These are phyloP conservation scores for Aspergillus heteromorphus DNA, from an alignment of 495 filamentous ascomycete genomes.

Conservation along the genomic window DNA sequence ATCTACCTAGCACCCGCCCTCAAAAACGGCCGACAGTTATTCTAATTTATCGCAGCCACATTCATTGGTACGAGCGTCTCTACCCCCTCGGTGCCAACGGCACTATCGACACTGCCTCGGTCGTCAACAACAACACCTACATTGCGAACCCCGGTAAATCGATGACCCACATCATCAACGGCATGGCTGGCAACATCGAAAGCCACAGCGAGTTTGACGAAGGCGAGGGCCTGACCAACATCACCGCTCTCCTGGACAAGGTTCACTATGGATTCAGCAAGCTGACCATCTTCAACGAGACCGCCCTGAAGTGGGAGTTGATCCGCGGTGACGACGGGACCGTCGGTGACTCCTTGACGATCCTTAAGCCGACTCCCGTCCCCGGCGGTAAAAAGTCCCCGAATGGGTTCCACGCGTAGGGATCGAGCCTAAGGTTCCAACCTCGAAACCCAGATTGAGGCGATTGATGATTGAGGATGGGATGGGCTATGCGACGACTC, in stretches of 20 bases:
- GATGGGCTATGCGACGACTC: too few species aligned
- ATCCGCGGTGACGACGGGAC: slow-evolving; percentile 39
- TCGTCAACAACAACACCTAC: slow-evolving; percentile 39
- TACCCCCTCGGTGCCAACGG: slow-evolving; percentile 29
- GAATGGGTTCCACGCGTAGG: too few species aligned
- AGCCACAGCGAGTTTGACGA: slow-evolving; percentile 33
- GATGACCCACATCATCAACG: slow-evolving; percentile 47
- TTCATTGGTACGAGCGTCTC: slow-evolving; percentile 51
- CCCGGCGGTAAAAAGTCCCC: too few species aligned
- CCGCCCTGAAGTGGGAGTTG: slow-evolving; percentile 39
- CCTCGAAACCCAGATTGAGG: too few species aligned
- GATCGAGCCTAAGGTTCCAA: too few species aligned
- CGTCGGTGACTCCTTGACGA: slow-evolving; percentile 34
- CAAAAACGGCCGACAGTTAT: too few species aligned
- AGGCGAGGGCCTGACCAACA: slow-evolving; percentile 28
- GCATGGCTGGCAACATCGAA: slow-evolving; percentile 42
- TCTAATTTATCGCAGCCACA: slow-evolving; percentile 28
- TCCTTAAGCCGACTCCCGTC: slow-evolving; percentile 1
- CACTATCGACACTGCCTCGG: slow-evolving; percentile 32
- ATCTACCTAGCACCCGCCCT: neutral
- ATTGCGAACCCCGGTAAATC: slow-evolving; percentile 35
- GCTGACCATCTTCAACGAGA: slow-evolving; percentile 39
- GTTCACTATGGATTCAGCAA: slow-evolving; percentile 46
- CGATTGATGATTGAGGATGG: too few species aligned
- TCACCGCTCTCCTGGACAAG: slow-evolving; percentile 44